A percentile compares a stretch with the other conserved stretches of the same genome.
Conservation (phyloP, 225 moss, liverwort and hornwort genomes). For the Pseudisothecium myosuroides region DNA sequence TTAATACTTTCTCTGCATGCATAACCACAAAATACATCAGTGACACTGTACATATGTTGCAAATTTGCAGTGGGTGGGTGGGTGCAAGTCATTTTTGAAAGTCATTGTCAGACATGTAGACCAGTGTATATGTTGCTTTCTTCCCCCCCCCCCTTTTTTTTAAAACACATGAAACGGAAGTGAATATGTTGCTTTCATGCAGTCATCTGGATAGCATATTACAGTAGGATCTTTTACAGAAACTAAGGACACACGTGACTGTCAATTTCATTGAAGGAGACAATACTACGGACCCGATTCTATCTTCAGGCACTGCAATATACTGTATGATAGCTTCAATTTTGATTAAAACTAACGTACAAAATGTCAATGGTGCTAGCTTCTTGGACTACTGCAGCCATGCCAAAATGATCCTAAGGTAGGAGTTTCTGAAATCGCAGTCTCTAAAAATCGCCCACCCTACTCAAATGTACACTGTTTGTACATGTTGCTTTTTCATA, state of each 20-base stretch:
- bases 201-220: background rate
- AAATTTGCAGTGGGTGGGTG: background rate
- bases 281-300: background rate
- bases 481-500: too few relatives aligned
- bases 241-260: background rate
- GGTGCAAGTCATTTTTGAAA: background rate
- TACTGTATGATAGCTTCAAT: too few relatives aligned
- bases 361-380: background rate
- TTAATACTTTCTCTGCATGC: background rate
- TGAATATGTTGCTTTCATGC: background rate
- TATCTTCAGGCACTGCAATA: background rate
- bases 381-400: background rate
- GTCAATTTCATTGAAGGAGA: background rate
- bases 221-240: background rate
- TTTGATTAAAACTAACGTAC: background rate
- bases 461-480: too few relatives aligned
- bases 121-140: background rate
- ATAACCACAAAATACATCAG: background rate
- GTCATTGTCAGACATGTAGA: background rate
- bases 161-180: too few relatives aligned
- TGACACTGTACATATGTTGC: background rate
- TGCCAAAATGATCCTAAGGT: background rate
- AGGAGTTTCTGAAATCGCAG: too few relatives aligned
- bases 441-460: too few relatives aligned
- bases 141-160: too few relatives aligned